A percentile compares a stretch with the other conserved stretches of the same genome.
Evolutionary conservation across 345 rosid species (phyloP).

Genomic region (Salix viminalis): DNA sequence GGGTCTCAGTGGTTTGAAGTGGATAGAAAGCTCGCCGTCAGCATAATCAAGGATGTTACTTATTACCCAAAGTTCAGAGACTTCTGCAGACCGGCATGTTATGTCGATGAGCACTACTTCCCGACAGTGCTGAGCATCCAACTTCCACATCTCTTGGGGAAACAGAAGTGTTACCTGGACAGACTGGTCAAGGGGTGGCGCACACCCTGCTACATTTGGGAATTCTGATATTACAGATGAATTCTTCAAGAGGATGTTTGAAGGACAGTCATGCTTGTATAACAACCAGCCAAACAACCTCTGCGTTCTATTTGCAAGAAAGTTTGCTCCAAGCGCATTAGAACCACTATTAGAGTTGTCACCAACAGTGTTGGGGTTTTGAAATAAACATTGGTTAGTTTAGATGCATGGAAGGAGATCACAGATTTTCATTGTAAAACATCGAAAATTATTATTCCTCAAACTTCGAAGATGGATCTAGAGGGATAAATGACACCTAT

Average conservation of each 20-base stretch:
- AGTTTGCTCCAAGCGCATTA: constrained; percentile 74
- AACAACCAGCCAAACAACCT: constrained; percentile 42
- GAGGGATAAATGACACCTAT: no score
- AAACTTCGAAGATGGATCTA: no score
- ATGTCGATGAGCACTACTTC: constrained; percentile 89
- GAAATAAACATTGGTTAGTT: constrained; percentile 3
- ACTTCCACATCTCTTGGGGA: constrained; percentile 55
- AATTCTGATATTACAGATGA: constrained; percentile 47
- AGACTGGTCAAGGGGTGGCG: constrained; percentile 92
- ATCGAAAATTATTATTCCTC: not conserved
- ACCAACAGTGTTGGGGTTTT: constrained; percentile 44
- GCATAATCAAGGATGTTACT: constrained; percentile 50
- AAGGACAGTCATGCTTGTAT: constrained; percentile 44
- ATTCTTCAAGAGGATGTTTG: constrained; percentile 51
- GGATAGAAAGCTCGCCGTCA: constrained; percentile 56
- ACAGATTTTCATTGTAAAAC: not conserved
- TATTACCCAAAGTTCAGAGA: constrained; percentile 77
- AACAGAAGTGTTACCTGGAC: constrained; percentile 76
- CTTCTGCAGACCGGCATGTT: constrained; percentile 68
- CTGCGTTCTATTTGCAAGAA: constrained; percentile 76
- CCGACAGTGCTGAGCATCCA: constrained; percentile 76
- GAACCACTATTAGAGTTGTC: constrained; percentile 54
- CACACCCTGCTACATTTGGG: constrained; percentile 84
- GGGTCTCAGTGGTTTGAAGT: constrained; percentile 96
- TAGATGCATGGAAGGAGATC: not conserved